Conservation (phyloP, 306 rosid species). For the Corylus heterophylla region DNA sequence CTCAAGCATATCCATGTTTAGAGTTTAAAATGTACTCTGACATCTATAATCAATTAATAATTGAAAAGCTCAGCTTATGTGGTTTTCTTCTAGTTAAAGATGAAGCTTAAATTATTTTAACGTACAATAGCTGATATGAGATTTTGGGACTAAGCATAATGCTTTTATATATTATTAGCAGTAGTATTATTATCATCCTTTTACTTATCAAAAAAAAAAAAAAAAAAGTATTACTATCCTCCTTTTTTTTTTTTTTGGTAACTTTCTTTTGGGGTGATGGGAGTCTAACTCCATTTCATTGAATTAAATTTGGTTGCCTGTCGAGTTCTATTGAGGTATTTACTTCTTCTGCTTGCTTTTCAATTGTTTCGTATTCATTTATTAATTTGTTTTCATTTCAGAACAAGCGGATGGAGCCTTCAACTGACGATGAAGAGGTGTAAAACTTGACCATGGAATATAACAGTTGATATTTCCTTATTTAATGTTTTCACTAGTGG, state of each 20-base stretch:
- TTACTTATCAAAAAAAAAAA: no score
- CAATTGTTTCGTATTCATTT: constrained; percentile 8
- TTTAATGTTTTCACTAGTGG: no score
- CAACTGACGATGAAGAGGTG: constrained; percentile 61
- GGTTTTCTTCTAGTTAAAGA: not conserved
- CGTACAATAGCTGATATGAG: not conserved
- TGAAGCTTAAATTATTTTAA: not conserved
- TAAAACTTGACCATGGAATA: constrained; percentile 10
- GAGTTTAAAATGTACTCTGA: not conserved
- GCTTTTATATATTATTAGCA: not conserved
- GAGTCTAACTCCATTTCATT: not conserved
- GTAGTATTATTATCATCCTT: not conserved
- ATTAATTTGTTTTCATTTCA: constrained; percentile 34
- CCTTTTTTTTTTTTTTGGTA: no score
- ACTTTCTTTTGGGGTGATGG: not conserved
- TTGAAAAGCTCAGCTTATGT: not conserved
- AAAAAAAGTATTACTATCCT: no score
- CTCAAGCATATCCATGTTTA: not conserved
- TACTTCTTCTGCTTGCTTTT: not conserved
- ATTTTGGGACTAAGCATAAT: not conserved
- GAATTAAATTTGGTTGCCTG: constrained; percentile 5
- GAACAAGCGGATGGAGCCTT: constrained; percentile 58
- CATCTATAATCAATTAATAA: no score
- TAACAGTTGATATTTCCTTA: constrained; percentile 10
- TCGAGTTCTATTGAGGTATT: constrained; percentile 15